Evolutionary conservation across 2,329 filamentous ascomycete species (phyloP), one percentile per base, ranked within the genome.

Genomic region (Epichloe uncinata): DNA sequence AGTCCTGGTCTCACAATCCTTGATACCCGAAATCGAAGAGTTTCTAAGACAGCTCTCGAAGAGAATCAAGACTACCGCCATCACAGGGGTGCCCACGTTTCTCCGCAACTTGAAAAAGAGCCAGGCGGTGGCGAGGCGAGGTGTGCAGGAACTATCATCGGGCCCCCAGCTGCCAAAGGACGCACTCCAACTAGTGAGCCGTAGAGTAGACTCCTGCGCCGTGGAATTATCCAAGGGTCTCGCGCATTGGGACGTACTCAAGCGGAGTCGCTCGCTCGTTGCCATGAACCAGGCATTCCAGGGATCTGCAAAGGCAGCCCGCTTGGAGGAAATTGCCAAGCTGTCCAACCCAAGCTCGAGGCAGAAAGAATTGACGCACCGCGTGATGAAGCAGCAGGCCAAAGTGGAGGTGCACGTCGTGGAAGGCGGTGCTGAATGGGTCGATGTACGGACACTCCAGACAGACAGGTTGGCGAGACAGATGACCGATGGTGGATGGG

Each of bases 401-500:
- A 61, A 63, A 3, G 57, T 65, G 7, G 62, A 66, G 20, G 65
- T 67, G 1, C 57, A 66, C 26, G 63, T 69, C 35, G 65, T 69
- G 18, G 58, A 64, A 8, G 60, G 57, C n/a, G 66, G 63, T 5
- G 50, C 46, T 2, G 60, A 66, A 54, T 69, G 66, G 66, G 43
- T 69, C 36, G 60, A 60, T 15, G 52, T 64, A 42, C 61, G 63
- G 33, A 58, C 60, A 7, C 55, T 67, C 1, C 60, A 59, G 45
- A 54, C 57, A 12, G 59, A 64, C 44, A 57, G 66, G 30, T 57
- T 70, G 47, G 64, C 64, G 7, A 58, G 66, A 3, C 66, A 71
- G 43, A 65, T 71, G 68, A 61, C 61, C 3, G 67, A 69, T 43
- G 60, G 60, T n/a, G 68, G 68, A 4, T 70, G 68, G 68, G 60